Base-by-base conservation (phyloP, 495 filamentous ascomycete genomes). In the Talaromyces stipitatus region DNA sequence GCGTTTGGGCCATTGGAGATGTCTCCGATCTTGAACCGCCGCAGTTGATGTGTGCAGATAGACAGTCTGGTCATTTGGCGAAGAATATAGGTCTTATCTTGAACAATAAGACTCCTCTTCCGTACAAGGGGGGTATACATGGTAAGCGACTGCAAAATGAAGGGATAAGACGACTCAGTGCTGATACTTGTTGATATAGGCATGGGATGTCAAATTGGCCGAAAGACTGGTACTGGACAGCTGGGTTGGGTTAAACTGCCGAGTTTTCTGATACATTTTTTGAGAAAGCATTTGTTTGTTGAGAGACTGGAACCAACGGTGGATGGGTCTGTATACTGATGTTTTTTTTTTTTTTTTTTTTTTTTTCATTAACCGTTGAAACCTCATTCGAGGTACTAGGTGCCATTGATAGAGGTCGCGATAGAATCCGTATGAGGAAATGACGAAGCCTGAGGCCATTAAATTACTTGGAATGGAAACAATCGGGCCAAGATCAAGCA, bases 1-100 rank as follows among this genome's bases (percentile, higher is more conserved):
- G 20, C 30, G 67, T 74, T 22, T 76, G 68, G 52, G 74, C 73
- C 3, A 64, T 62, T 11, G 74, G 73, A 5, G 74, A 78, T 47
- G 73, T 78, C 58, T 72, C 67, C 48, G 65, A 59, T 26, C 60
- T 32, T 4, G 51, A 38, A 10, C n/a, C 51, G 26, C 28, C 51
- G 20, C 51, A 54, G 8, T 38, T 54, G 18, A 0, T 54, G 9
- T 6, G 11, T 6, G 51, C 22, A 8, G 51, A 41, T 38, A 54
- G 30, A 26, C 51, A 54, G 23, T 54, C 32, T 20, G 32, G 2
- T 14, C 51, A 54, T 54, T 18, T 54, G 51, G 51, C 30, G 7
- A 54, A 54, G 32, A 54, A 38, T 12, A 24, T 54, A 23, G 20
- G 29, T 18, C 30, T 54, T 9, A 24, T 36, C n/a, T 36, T 54